phyloP scores from a whole-genome alignment of 2,329 filamentous ascomycete species.

The Pestalotiopsis sp. region DNA sequence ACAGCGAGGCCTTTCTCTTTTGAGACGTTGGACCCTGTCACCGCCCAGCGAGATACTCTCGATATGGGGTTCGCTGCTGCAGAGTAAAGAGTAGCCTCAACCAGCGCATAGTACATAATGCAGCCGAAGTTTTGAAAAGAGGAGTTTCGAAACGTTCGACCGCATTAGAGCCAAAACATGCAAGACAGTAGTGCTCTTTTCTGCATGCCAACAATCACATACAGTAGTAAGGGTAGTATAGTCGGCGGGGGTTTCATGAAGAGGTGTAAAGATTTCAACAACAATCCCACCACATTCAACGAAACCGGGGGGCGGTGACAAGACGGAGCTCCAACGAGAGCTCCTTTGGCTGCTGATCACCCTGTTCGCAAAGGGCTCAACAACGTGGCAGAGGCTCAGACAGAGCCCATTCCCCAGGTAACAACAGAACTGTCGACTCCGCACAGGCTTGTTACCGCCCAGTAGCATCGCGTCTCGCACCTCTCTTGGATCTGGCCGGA shows the following conservation, averaged over 20 bases:
- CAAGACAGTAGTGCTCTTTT: not conserved
- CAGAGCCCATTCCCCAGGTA: too few species aligned
- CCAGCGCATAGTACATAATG: not conserved
- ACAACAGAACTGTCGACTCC: not conserved
- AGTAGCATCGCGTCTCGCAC: not conserved
- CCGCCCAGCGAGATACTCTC: not conserved
- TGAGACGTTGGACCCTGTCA: not conserved
- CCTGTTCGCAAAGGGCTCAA: not conserved
- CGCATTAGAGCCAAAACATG: not conserved
- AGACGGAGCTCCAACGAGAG: too few species aligned
- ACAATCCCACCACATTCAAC: not conserved
- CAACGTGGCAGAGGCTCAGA: not conserved
- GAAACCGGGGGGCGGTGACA: not conserved
- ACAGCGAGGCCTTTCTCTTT: not conserved
- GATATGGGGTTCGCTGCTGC: too few species aligned
- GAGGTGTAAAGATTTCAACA: not conserved
- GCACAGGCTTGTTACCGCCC: not conserved
- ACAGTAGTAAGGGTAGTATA: too few species aligned
- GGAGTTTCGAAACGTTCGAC: not conserved
- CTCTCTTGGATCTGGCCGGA: not conserved
- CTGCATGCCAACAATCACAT: not conserved
- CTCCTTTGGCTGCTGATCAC: not conserved
- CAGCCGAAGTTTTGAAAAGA: not conserved
- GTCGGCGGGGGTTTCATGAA: too few species aligned
- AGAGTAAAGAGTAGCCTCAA: not conserved